A percentile compares a stretch with the other conserved stretches of the same genome.
phyloP scores from a whole-genome alignment of 306 rosid genomes.

The Amphicarpaea edgeworthii region DNA sequence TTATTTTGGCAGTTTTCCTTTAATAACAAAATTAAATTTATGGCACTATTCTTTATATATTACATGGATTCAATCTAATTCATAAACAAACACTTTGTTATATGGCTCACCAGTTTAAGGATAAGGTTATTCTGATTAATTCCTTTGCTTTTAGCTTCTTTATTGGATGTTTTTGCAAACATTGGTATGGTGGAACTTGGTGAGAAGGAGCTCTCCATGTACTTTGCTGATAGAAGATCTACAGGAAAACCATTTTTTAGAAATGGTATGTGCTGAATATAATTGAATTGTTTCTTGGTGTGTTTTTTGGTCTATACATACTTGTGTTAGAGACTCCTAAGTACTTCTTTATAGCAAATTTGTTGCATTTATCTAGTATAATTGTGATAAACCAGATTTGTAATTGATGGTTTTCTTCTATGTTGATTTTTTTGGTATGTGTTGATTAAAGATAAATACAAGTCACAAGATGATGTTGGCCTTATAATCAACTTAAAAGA shows the following conservation, averaged over 20 bases:
- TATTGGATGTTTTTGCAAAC: slow-evolving; percentile 73
- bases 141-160: slow-evolving; percentile 59
- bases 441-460: slow-evolving; percentile 10
- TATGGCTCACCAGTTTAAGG: slow-evolving; percentile 2
- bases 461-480: background rate
- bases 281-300: slow-evolving; percentile 9
- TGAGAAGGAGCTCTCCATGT: slow-evolving; percentile 66
- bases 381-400: background rate
- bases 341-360: background rate
- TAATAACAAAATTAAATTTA: background rate
- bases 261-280: slow-evolving; percentile 64
- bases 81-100: slow-evolving; percentile 20
- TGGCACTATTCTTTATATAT: slow-evolving; percentile 15
- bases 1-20: slow-evolving; percentile 21
- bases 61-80: slow-evolving; percentile 6
- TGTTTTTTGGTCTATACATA: background rate
- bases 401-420: slow-evolving; percentile 18
- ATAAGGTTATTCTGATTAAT: slow-evolving; percentile 40
- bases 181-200: slow-evolving; percentile 81
- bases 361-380: background rate
- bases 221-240: slow-evolving; percentile 81
- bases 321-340: background rate
- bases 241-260: slow-evolving; percentile 81
- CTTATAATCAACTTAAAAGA: background rate
- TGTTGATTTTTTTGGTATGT: background rate